phyloP scores from a whole-genome alignment of 129 eudicot genomes.

The Centrapalus pauciflorus region DNA sequence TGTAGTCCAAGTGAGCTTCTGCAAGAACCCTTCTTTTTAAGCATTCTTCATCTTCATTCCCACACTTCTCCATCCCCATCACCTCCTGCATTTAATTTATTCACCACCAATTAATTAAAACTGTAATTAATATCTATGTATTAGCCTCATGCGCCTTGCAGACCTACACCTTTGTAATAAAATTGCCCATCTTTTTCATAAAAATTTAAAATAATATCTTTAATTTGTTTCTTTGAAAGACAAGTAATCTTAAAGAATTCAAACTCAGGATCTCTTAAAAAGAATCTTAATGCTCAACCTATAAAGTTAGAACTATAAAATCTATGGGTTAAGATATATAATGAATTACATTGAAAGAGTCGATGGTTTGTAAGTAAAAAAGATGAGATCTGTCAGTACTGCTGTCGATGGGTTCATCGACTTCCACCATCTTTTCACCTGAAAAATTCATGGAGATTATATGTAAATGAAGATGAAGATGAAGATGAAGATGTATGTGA shows the following conservation, averaged over 20 bases:
- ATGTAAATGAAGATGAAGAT: too few relatives aligned
- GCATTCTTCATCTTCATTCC: slow-evolving; percentile 66
- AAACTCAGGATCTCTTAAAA: too few relatives aligned
- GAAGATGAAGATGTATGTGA: too few relatives aligned
- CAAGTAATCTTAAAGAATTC: too few relatives aligned
- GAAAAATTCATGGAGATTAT: slow-evolving; percentile 26
- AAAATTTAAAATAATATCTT: too few relatives aligned
- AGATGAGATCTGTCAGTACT: slow-evolving; percentile 15
- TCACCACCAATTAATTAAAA: not conserved
- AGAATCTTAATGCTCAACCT: too few relatives aligned
- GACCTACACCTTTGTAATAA: too few relatives aligned
- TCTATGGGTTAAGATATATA: not conserved
- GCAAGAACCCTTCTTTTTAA: slow-evolving; percentile 58
- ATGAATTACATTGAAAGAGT: slow-evolving; percentile 38
- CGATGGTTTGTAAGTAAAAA: slow-evolving; percentile 13
- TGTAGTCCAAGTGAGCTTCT: slow-evolving; percentile 94
- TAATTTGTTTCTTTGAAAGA: too few relatives aligned
- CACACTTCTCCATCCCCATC: slow-evolving; percentile 66
- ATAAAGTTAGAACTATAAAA: not conserved
- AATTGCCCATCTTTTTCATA: too few relatives aligned
- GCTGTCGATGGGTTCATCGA: slow-evolving; percentile 17
- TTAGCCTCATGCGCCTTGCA: too few relatives aligned
- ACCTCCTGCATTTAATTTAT: slow-evolving; percentile 29
- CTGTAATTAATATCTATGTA: not conserved
- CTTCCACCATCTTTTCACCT: slow-evolving; percentile 31